Conservation (phyloP, 2,329 filamentous ascomycete genomes). For the Claviceps digitariae region DNA sequence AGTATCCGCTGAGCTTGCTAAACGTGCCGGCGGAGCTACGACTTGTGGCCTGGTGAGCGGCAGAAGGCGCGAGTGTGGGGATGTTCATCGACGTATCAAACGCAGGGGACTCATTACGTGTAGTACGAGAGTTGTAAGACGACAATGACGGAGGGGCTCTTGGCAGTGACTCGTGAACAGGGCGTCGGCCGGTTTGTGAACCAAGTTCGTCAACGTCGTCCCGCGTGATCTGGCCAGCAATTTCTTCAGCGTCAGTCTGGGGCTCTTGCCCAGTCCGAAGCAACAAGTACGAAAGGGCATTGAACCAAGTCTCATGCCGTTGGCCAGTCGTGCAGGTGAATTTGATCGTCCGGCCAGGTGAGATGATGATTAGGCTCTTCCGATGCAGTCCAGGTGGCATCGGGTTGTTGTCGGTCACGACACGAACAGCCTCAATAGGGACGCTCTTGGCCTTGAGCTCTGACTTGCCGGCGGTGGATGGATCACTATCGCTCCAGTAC, state of each 20-base stretch:
- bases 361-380: slow-evolving; percentile 83
- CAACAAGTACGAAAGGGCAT: slow-evolving; percentile 84
- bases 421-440: slow-evolving; percentile 80
- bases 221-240: slow-evolving; percentile 41
- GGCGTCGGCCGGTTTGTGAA: slow-evolving; percentile 36
- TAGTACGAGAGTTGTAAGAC: slow-evolving; percentile 66
- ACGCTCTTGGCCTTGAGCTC: slow-evolving; percentile 80
- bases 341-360: slow-evolving; percentile 77
- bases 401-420: slow-evolving; percentile 88
- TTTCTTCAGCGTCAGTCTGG: slow-evolving; percentile 47
- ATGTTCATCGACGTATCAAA: slow-evolving; percentile 35
- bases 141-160: slow-evolving; percentile 54
- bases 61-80: slow-evolving; percentile 42
- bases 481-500: slow-evolving; percentile 93
- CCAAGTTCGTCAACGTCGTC: slow-evolving; percentile 73
- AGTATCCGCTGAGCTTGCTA: slow-evolving; percentile 47
- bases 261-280: slow-evolving; percentile 57
- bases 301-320: slow-evolving; percentile 97
- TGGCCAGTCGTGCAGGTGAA: slow-evolving; percentile 91
- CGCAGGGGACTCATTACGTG: slow-evolving; percentile 50
- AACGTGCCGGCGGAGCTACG: slow-evolving; percentile 33
- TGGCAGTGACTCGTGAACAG: slow-evolving; percentile 27
- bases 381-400: slow-evolving; percentile 88
- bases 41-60: slow-evolving; percentile 21
- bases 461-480: slow-evolving; percentile 59